Evolutionary conservation across 352 stramenopile genomes (phyloP), one percentile per base, ranked within the genome.

Genomic region (Pythium monospermum): DNA sequence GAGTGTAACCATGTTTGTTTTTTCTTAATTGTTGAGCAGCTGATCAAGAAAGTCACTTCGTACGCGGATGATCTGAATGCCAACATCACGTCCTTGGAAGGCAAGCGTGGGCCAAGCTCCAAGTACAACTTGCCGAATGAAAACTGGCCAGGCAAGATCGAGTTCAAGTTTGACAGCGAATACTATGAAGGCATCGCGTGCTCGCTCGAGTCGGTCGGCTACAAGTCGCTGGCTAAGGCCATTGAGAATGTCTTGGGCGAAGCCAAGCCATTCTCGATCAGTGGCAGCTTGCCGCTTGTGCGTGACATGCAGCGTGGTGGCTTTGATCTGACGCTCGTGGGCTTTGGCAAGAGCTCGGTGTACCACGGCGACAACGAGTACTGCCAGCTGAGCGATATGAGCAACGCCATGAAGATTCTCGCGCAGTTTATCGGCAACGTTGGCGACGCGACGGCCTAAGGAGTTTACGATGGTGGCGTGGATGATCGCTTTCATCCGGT

Each of bases 281-380:
- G 82, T 33, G 91, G 91, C 58, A 93, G 74, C 35, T 33, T 91
- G 52, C 78, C 82, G 3, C 66, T 93, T 6, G 81, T 89, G 35
- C 81, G 82, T 19, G 77, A 87, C 53, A 71, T 95, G 42, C 77
- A 91, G 52, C 82, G 83, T 48, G 69, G 54, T 16, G 80, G 83
- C 36, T 77, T 87, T 25, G 83, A 93, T 49, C 56, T 91, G 53
- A 88, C 73, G 13, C 78, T 93, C 22, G 68, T 85, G 18, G 78
- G 78, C 38, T 93, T 90, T 46, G 80, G 80, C 48, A 85, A 85
- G 64, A 90, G 73, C 55, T 71, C 80, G 1, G 78, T 90, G 23
- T 96, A 97, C 60, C 90, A 97, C 68, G 90, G 85, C 13, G 88
- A 97, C 66, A 96, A 97, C 61, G 90, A 97, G 64, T 96, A 85